Base-by-base conservation (phyloP, 768 basidiomycete species). In the Dioszegia crocea region DNA sequence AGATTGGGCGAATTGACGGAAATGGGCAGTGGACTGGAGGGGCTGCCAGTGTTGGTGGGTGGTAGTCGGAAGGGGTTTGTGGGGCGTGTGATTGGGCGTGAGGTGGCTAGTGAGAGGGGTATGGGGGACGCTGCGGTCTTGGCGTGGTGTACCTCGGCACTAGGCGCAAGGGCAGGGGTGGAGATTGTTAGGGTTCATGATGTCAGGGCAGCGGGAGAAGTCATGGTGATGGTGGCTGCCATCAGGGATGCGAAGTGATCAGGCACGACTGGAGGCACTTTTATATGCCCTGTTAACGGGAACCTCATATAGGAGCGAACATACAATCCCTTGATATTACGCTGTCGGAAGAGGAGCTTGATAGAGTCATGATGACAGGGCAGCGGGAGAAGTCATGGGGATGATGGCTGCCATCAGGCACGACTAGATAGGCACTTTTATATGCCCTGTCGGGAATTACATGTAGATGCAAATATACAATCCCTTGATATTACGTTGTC, bases 1-100 rank as follows among this genome's bases (percentile, higher is more conserved):
- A 65, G 81, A 79, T 50, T 81, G 71, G 19, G 73, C 61, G 48
- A 73, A 12, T 53, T 89, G 40, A 56, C 36, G 6, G 21, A 16
- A 5, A 23, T 9, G 36, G 39, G 52, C 21, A 61, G 54, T 14
- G 51, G 29, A 2, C 41, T 69, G 57, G 77, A 49, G 83, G 86
- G 36, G 83, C 85, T 71, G 84, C 79, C 80, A 0, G 48, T 77
- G 14, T 80, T 98, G 4, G 82, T 94, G 26, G 91, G 91, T 2
- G 76, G 85, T 0, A 93, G 90, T 10, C 80, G 86, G 47, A 98
- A 98, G 74, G 86, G 88, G 0, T 91, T 93, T 75, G 79, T 94
- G 9, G 91, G 90, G 0, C 74, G 77, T 1, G 80, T 91, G 21
- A 80, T 91, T 12, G 78, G 80, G 3, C 73, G 80, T 47, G 76